These are phyloP conservation scores for Penicillium paxilli DNA, from an alignment of 495 filamentous ascomycete species.

Conservation along the genomic window DNA sequence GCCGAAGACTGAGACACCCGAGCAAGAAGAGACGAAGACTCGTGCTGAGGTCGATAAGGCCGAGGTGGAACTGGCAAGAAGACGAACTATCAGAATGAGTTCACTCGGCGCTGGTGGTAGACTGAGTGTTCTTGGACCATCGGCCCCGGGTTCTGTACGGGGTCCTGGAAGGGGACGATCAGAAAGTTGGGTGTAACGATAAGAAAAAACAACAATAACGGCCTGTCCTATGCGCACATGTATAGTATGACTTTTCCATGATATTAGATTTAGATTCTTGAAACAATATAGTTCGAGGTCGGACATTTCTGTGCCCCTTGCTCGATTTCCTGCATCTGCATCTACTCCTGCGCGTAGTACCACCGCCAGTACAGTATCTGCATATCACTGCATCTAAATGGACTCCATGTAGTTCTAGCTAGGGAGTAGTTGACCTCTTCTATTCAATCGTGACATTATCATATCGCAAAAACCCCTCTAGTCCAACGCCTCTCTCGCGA, in stretches of 20 bases:
- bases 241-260: neutral
- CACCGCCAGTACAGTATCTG: too few relatives aligned
- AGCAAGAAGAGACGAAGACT: neutral
- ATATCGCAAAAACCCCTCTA: conserved; percentile 1
- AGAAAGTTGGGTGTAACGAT: neutral
- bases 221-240: neutral
- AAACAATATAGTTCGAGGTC: too few relatives aligned
- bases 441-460: too few relatives aligned
- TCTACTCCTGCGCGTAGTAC: too few relatives aligned
- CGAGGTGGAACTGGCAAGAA: neutral
- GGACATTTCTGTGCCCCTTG: too few relatives aligned
- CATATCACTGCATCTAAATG: too few relatives aligned
- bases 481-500: conserved; percentile 19
- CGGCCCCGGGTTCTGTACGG: neutral
- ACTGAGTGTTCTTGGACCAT: neutral
- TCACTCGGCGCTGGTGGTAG: neutral
- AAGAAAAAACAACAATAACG: neutral
- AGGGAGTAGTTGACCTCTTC: too few relatives aligned
- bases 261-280: neutral
- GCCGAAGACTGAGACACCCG: neutral
- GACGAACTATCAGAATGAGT: neutral
- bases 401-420: too few relatives aligned
- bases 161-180: neutral
- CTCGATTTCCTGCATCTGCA: too few relatives aligned
- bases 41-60: neutral